These are phyloP conservation scores for Metschnikowia similis DNA, from an alignment of 805 yeast species.

Conservation along the genomic window DNA sequence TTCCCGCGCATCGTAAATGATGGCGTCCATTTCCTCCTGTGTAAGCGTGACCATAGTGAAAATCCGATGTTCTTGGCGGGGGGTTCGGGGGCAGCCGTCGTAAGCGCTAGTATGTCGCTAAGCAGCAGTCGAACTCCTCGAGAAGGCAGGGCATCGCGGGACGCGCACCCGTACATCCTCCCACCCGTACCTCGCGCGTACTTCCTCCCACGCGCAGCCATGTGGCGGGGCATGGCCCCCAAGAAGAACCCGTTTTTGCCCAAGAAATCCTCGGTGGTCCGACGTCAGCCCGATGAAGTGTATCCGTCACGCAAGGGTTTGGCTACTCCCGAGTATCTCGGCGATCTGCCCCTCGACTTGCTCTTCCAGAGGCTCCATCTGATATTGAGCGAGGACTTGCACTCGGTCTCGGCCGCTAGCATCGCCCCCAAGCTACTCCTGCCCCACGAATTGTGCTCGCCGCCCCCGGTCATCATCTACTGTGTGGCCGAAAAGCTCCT, in stretches of 20 bases:
- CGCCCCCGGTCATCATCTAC: not conserved
- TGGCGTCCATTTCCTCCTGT: constrained; percentile 79
- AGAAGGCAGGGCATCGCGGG: not conserved
- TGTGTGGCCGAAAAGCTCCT: constrained; percentile 34
- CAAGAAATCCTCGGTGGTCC: constrained; percentile 26
- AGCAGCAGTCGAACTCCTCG: not conserved
- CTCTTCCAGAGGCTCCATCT: constrained; percentile 29
- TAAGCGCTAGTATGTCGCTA: not conserved
- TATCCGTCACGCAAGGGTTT: constrained; percentile 33
- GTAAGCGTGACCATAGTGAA: constrained; percentile 26
- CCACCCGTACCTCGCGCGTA: not conserved
- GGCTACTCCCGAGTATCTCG: constrained; percentile 26
- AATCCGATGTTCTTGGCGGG: not conserved
- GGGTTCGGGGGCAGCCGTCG: not conserved
- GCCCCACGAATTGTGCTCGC: not conserved
- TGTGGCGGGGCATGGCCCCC: not conserved
- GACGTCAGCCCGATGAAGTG: constrained; percentile 28
- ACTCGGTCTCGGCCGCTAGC: constrained; percentile 18
- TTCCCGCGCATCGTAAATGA: constrained; percentile 77
- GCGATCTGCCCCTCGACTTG: constrained; percentile 31
- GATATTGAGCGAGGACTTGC: constrained; percentile 21
- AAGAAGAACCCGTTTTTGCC: constrained; percentile 30
- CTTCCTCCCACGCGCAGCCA: not conserved
- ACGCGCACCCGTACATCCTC: not conserved
- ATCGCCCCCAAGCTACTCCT: not conserved